Percentiles rank a stretch among this genome's conserved stretches.
These are phyloP conservation scores for Adansonia grandidieri DNA, from an alignment of 441 rosid genomes.

Conservation along the genomic window DNA sequence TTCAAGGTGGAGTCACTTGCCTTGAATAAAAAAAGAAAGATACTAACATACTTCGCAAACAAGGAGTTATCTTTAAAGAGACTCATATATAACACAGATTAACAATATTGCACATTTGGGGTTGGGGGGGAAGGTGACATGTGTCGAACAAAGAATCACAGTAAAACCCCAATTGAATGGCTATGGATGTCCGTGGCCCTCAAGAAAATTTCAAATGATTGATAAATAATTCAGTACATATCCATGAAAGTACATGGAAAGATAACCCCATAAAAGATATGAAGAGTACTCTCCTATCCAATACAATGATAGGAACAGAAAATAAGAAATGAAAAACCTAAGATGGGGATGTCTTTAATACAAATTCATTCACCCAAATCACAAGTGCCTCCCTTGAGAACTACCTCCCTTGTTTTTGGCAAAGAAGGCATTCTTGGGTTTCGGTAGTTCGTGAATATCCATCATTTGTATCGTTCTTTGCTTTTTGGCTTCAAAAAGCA, in stretches of 20 bases:
- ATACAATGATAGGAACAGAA: conserved; percentile 10
- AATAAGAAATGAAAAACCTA: conserved; percentile 16
- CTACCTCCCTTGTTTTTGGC: conserved; percentile 76
- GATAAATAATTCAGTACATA: conserved; percentile 20
- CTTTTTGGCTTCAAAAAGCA: conserved; percentile 76
- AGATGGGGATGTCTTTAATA: neutral
- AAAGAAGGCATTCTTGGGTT: conserved; percentile 88
- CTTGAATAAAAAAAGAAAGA: conserved; percentile 1
- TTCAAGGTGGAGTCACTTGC: neutral
- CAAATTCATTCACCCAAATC: conserved; percentile 38
- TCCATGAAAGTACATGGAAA: conserved; percentile 25
- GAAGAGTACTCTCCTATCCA: conserved; percentile 10
- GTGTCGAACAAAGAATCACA: conserved; percentile 5
- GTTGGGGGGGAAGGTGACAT: conserved; percentile 10
- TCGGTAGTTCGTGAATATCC: conserved; percentile 96
- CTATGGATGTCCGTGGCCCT: conserved; percentile 19
- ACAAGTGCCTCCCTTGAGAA: conserved; percentile 93
- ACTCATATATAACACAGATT: conserved; percentile 9
- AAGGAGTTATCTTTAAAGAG: neutral
- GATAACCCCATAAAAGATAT: conserved; percentile 14
- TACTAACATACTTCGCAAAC: conserved; percentile 14
- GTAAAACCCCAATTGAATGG: conserved; percentile 18
- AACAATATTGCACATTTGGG: conserved; percentile 5
- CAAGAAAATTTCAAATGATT: conserved; percentile 15
- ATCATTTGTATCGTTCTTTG: conserved; percentile 98